A percentile compares a stretch with the other conserved stretches of the same genome.
phyloP scores from a whole-genome alignment of 2,329 filamentous ascomycete genomes.

The Scedosporium boydii region DNA sequence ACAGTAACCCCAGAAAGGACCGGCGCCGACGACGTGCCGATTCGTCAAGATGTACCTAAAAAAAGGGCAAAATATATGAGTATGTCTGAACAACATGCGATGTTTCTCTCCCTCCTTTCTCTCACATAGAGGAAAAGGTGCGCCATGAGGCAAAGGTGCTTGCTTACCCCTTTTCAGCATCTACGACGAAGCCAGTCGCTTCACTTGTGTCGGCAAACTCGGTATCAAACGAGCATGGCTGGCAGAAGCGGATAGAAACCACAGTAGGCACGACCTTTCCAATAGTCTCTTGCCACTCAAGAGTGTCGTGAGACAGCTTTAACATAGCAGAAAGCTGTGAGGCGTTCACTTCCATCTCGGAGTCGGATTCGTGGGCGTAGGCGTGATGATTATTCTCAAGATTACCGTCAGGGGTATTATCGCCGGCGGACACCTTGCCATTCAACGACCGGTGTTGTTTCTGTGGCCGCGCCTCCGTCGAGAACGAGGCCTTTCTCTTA shows the following conservation, averaged over 20 bases:
- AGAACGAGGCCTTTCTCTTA: slow-evolving; percentile 43
- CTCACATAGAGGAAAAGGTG: background rate
- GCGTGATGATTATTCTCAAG: background rate
- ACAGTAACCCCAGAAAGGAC: slow-evolving; percentile 95
- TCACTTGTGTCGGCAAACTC: slow-evolving; percentile 88
- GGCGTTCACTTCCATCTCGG: slow-evolving; percentile 14
- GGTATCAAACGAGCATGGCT: slow-evolving; percentile 97
- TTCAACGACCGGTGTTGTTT: slow-evolving; percentile 35
- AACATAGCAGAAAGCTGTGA: slow-evolving; percentile 5
- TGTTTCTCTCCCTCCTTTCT: background rate
- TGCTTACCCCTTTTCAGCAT: slow-evolving; percentile 74
- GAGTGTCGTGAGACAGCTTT: slow-evolving; percentile 11
- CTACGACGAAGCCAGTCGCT: slow-evolving; percentile 95
- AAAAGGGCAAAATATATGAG: background rate
- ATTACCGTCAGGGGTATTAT: slow-evolving; percentile 35
- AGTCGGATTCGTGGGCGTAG: slow-evolving; percentile 27
- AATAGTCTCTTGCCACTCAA: slow-evolving; percentile 90
- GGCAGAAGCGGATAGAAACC: slow-evolving; percentile 97
- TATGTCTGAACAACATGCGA: background rate
- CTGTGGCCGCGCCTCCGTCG: slow-evolving; percentile 28
- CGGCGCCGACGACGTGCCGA: slow-evolving; percentile 86
- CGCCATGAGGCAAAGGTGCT: background rate
- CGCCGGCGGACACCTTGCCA: slow-evolving; percentile 38
- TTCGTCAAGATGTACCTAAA: slow-evolving; percentile 71
- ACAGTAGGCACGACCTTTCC: slow-evolving; percentile 91